Conservation (phyloP, 2,329 filamentous ascomycete genomes). For the Neurospora sp. region DNA sequence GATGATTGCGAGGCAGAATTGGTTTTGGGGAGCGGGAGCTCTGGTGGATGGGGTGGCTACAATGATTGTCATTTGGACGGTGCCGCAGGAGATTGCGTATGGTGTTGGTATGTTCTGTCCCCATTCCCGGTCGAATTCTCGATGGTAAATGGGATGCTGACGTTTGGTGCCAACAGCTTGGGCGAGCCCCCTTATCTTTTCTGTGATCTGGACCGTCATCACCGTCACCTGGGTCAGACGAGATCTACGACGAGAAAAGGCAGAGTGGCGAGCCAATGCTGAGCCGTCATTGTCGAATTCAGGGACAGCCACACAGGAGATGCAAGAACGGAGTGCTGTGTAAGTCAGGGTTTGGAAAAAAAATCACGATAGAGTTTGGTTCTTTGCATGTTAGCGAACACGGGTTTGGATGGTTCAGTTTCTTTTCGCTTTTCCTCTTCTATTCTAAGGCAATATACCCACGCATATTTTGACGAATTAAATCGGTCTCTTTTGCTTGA, state of each 20-base stretch:
- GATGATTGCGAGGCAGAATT: constrained; percentile 43
- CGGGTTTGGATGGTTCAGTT: neutral
- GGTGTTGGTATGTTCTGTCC: constrained; percentile 24
- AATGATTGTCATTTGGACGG: constrained; percentile 38
- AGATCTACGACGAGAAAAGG: constrained; percentile 14
- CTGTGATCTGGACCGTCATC: constrained; percentile 11
- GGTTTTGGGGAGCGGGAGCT: constrained; percentile 45
- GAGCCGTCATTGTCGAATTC: neutral
- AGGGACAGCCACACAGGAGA: neutral
- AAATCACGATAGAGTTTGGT: neutral
- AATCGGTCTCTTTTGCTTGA: neutral
- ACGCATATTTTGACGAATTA: neutral
- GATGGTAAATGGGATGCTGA: neutral
- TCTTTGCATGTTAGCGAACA: neutral
- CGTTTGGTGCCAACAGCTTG: constrained; percentile 9
- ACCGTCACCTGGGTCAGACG: constrained; percentile 14
- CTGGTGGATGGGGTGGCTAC: constrained; percentile 35
- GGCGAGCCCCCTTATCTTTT: constrained; percentile 16
- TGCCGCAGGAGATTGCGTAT: constrained; percentile 36
- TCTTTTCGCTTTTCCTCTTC: neutral
- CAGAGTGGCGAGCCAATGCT: constrained; percentile 14
- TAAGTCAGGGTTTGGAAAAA: neutral
- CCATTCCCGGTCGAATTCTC: neutral
- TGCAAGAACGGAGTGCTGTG: neutral
- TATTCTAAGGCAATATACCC: neutral